Evolutionary conservation across 129 eudicot species (phyloP).

Genomic region (Saposhnikovia divaricata): DNA sequence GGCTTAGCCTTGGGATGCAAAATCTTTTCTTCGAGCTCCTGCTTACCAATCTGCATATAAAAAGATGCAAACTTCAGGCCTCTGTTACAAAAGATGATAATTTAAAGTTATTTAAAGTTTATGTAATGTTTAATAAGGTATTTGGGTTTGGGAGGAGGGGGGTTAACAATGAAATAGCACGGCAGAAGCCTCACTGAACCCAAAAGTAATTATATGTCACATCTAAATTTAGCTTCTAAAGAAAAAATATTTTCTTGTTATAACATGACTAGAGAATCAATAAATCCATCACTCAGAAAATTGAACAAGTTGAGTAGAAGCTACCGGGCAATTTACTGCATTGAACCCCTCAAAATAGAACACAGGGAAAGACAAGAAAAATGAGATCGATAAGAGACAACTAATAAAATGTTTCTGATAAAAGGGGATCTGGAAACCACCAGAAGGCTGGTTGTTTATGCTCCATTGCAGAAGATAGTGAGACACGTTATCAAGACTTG

Average conservation of each 20-base stretch:
- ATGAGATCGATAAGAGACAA: not conserved
- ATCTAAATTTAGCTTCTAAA: too few relatives aligned
- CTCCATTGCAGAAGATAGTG: not conserved
- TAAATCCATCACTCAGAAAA: not conserved
- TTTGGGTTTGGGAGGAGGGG: not conserved
- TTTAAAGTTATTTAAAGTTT: not conserved
- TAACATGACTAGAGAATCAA: not conserved
- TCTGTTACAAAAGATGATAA: not conserved
- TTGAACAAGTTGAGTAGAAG: not conserved
- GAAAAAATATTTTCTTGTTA: too few relatives aligned
- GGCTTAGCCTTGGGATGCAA: constrained; percentile 29
- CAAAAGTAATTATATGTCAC: not conserved
- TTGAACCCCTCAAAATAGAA: not conserved
- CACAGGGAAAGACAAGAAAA: not conserved
- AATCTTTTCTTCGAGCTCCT: constrained; percentile 37
- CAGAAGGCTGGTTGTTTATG: not conserved
- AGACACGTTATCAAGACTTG: too few relatives aligned
- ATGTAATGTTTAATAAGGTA: not conserved
- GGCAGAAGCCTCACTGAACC: not conserved
- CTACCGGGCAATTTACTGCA: not conserved
- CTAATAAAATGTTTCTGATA: not conserved
- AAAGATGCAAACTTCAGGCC: not conserved
- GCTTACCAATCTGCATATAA: constrained; percentile 39
- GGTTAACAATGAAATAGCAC: not conserved
- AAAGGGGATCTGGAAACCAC: not conserved